Conservation (phyloP, 1,284 basidiomycete genomes). For the Xerocomus nothofagi region DNA sequence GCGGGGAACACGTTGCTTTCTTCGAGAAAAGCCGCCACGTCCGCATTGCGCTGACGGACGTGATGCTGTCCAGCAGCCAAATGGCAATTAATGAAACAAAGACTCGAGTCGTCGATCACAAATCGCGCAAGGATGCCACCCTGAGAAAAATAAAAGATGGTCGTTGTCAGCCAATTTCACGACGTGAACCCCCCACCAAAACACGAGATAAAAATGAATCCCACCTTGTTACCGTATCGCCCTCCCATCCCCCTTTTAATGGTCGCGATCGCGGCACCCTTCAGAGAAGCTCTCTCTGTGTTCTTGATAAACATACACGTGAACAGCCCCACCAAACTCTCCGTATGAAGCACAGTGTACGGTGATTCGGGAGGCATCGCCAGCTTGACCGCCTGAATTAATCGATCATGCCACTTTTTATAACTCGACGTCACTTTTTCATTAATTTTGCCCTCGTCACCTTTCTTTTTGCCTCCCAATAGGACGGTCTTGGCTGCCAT, state of each 20-base stretch:
- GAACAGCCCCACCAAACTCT: slow-evolving; percentile 90
- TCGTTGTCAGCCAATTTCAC: background rate
- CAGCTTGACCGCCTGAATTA: slow-evolving; percentile 70
- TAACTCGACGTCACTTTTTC: slow-evolving; percentile 85
- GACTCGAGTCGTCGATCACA: slow-evolving; percentile 85
- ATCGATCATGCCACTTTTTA: slow-evolving; percentile 82
- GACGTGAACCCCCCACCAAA: background rate
- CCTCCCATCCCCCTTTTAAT: slow-evolving; percentile 93
- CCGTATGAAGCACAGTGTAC: slow-evolving; percentile 82
- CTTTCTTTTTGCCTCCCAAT: slow-evolving; percentile 69
- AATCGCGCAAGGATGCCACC: slow-evolving; percentile 92
- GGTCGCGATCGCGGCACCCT: slow-evolving; percentile 73
- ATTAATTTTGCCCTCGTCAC: slow-evolving; percentile 62
- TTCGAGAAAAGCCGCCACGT: slow-evolving; percentile 84
- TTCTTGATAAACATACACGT: slow-evolving; percentile 84
- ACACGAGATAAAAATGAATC: slow-evolving; percentile 13
- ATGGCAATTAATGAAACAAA: slow-evolving; percentile 96
- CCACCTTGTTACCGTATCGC: slow-evolving; percentile 92
- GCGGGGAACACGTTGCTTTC: slow-evolving; percentile 70
- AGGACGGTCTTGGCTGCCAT: slow-evolving; percentile 89
- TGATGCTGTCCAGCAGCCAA: slow-evolving; percentile 91
- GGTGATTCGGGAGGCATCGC: slow-evolving; percentile 66
- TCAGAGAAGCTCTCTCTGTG: slow-evolving; percentile 55
- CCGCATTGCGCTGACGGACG: slow-evolving; percentile 80
- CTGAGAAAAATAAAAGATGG: slow-evolving; percentile 39